Percentiles rank a stretch among this genome's conserved stretches.
Conservation (phyloP, 257 asterid species). For the Solanum ossicruentum region DNA sequence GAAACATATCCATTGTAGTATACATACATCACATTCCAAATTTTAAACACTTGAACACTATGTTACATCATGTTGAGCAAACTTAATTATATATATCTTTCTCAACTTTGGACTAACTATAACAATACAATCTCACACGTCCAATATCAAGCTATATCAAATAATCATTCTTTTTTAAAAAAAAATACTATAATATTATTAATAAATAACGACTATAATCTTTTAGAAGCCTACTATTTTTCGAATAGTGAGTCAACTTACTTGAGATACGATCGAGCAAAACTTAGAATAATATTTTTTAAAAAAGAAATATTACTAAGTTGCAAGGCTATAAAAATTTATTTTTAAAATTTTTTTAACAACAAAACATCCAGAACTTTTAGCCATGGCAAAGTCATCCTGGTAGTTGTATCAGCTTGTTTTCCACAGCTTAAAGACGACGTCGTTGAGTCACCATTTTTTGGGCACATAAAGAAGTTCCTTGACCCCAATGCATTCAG, state of each 20-base stretch:
- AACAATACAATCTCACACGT: background rate
- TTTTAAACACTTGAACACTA: background rate
- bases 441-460: background rate
- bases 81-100: background rate
- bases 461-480: conserved; percentile 60
- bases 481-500: conserved; percentile 57
- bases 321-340: background rate
- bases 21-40: background rate
- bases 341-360: background rate
- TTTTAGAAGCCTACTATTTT: background rate
- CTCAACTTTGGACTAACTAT: background rate
- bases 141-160: background rate
- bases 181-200: background rate
- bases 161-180: background rate
- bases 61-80: background rate
- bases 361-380: conserved; percentile 48
- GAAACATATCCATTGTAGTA: background rate
- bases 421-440: conserved; percentile 37
- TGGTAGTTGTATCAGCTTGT: conserved; percentile 28
- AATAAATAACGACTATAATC: background rate
- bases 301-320: background rate
- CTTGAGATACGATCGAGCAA: background rate
- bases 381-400: conserved; percentile 35
- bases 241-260: background rate
- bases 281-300: background rate